Base-by-base conservation (phyloP, 208 protist genomes). In the Trypanosoma lewisi region DNA sequence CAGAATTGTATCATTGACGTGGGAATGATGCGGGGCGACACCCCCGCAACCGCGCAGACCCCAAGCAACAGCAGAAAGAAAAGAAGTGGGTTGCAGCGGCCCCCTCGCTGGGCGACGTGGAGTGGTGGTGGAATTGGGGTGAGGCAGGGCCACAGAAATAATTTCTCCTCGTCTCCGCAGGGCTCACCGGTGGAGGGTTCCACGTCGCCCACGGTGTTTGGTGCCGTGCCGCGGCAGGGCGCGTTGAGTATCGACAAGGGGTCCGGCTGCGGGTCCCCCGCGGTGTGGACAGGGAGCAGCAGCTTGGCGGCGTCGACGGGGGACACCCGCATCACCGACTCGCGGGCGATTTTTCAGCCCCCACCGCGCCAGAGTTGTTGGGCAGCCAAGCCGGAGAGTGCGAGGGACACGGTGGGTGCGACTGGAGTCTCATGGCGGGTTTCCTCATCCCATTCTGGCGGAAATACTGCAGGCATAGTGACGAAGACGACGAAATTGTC, bases 161-260 rank as follows among this genome's bases (percentile, higher is more conserved):
- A n/a, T n/a, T 9, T 47, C 9, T 19, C 42, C 4, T 4, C 16
- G 16, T 19, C n/a, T 9, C 36, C 53, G 3, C 2, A 58, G n/a
- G 23, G 30, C 0, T 30, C 34, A 58, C 42, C 12, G 12, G 5
- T 1, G 19, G 53, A 30, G 17, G 17, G 34, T 25, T 37, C 4
- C 16, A 17, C 0, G 27, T 1, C 28, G 28, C 50, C 27, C 7
- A 21, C 28, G 2, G 50, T 21, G 50, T 17, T 7, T 23, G n/a
- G n/a, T 21, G 28, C 11, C 12, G 50, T 30, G 28, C 25, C 12
- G 16, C 41, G 25, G 11, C 55, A 48, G 16, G 41, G 16, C 16
- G 16, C 23, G 25, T 19, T 33, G 41, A 61, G 55, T n/a, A 61
- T 48, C 27, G 55, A 61, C 19, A 37, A 34, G 27, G 55, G 36